Base-by-base conservation (phyloP, 371 early-diverging fungal species). In the Chytridium lagenaria region DNA sequence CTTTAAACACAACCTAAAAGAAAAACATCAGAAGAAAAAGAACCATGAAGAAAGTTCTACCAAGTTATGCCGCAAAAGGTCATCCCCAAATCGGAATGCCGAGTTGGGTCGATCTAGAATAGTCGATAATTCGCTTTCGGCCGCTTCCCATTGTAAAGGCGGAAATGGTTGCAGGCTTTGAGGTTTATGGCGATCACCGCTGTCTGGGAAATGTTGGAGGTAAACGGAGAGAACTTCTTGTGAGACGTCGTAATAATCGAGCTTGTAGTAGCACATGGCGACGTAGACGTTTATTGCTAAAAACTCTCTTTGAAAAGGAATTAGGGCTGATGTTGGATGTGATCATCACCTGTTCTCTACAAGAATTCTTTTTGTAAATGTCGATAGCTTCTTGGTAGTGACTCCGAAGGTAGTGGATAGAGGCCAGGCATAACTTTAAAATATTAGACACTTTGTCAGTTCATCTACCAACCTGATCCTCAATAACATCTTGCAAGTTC, bases 361-460 rank as follows among this genome's bases (percentile, higher is more conserved):
- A 49, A 87, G 75, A 37, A 87, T 81, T 19, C 86, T n/a, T 76
- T 72, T 87, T 86, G 78, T 86, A 87, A 30, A 87, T 84, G 74
- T 87, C 88, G 39, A 87, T 84, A 1, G 88, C 88, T 76, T 87
- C 88, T 68, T 87, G 88, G 71, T 87, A 87, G 74, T 87, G 88
- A 50, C 84, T 83, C 28, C 88, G 81, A n/a, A 87, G 81, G 67
- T 86, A 87, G 66, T 87, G 88, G 30, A 87, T 83, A 5, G 88
- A 87, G 5, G 88, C 86, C 30, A 87, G 68, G 68, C 80, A 77
- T 19, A 86, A 77, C 83, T 83, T 49, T 55, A 2, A 52, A 26
- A 26, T 72, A n/a, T 19, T 34, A 10, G 49, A 22, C 57, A 75
- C 44, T 38, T 5, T n/a, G 19, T 30, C 37, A 2, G 34, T 19